phyloP scores from a whole-genome alignment of 1,284 basidiomycete genomes.

The Ustilago shanxiensis region DNA sequence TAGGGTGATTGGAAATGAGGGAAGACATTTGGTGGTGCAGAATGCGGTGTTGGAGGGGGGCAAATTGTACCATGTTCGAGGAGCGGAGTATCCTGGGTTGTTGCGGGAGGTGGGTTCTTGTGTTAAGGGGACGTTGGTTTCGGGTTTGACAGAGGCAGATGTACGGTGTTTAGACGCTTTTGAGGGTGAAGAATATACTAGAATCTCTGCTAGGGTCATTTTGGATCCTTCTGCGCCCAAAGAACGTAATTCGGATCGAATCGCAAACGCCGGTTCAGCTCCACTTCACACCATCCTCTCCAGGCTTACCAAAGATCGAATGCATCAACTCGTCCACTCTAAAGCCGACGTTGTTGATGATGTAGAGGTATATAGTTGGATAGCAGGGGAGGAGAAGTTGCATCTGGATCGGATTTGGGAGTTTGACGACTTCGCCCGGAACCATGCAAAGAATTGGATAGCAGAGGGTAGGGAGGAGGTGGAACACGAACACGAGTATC shows the following conservation, averaged over 20 bases:
- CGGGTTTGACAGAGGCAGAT: slow-evolving; percentile 41
- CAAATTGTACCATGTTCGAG: slow-evolving; percentile 43
- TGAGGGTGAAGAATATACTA: slow-evolving; percentile 57
- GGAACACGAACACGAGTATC: slow-evolving; percentile 51
- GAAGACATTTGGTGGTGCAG: slow-evolving; percentile 34
- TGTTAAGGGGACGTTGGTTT: slow-evolving; percentile 53
- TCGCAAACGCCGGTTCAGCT: slow-evolving; percentile 27
- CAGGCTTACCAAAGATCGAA: slow-evolving; percentile 17
- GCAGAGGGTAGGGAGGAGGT: slow-evolving; percentile 30
- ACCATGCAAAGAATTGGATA: slow-evolving; percentile 43
- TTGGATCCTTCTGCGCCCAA: slow-evolving; percentile 14
- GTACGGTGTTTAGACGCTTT: slow-evolving; percentile 51
- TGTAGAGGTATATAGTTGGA: slow-evolving; percentile 53
- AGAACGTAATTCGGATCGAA: slow-evolving; percentile 33
- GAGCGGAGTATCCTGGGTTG: slow-evolving; percentile 53
- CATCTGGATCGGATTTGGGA: slow-evolving; percentile 37
- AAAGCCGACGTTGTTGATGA: neutral
- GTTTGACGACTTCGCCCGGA: slow-evolving; percentile 49
- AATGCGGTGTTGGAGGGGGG: slow-evolving; percentile 41
- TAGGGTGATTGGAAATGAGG: slow-evolving; percentile 45
- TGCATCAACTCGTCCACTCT: slow-evolving; percentile 3
- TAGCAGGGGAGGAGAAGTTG: slow-evolving; percentile 25
- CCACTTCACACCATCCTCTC: slow-evolving; percentile 43
- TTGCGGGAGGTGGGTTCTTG: slow-evolving; percentile 1
- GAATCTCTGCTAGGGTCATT: slow-evolving; percentile 22